Conservation (phyloP, 192 early-diverging fungal genomes). For the Coemansia sp. region DNA sequence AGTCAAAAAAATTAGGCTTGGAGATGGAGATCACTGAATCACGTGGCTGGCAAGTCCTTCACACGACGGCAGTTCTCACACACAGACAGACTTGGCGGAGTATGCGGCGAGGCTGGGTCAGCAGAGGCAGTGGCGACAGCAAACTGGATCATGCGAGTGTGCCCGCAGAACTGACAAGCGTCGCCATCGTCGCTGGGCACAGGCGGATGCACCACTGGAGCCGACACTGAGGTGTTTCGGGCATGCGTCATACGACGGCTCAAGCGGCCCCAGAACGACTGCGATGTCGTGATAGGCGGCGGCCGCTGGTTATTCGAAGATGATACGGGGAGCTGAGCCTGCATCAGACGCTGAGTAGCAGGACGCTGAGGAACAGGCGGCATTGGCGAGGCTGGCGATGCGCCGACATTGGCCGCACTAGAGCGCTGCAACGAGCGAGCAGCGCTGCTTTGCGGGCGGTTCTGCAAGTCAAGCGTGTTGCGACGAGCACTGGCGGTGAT, state of each 20-base stretch:
- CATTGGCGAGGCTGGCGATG: conserved; percentile 1
- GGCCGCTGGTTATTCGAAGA: background rate
- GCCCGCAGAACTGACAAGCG: conserved; percentile 40
- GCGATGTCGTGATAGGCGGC: background rate
- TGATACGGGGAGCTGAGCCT: background rate
- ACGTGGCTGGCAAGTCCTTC: conserved; percentile 27
- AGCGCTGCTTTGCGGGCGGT: background rate
- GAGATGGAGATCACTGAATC: background rate
- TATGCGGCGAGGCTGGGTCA: background rate
- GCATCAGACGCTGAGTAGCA: conserved; percentile 5
- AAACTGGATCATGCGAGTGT: conserved; percentile 43
- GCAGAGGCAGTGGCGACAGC: conserved; percentile 24
- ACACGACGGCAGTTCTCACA: conserved; percentile 52
- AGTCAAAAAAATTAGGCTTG: background rate
- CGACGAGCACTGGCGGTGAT: background rate
- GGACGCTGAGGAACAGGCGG: background rate
- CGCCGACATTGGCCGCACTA: conserved; percentile 11
- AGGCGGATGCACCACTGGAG: conserved; percentile 4
- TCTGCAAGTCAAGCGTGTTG: conserved; percentile 8
- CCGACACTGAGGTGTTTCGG: conserved; percentile 7
- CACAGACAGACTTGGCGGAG: conserved; percentile 27
- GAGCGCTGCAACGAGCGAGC: background rate
- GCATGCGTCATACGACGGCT: conserved; percentile 36
- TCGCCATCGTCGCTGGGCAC: conserved; percentile 9
- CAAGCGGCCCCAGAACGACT: conserved; percentile 46